Evolutionary conservation across 176 grass and related monocot species (phyloP).

Genomic region (Tuctoria greenei): DNA sequence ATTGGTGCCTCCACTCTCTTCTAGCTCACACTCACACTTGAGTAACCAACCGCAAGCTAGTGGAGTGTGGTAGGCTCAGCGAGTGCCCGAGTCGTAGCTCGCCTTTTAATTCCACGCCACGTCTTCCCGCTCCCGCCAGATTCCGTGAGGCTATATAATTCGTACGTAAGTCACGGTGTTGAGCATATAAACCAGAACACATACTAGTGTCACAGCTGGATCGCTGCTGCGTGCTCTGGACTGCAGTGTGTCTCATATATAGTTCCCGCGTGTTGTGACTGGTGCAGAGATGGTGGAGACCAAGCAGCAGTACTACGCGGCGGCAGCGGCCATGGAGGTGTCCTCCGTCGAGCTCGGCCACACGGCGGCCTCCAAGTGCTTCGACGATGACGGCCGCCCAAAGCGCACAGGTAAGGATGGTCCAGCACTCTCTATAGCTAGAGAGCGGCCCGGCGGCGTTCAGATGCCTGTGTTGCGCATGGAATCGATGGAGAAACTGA

Average conservation of each 20-base stretch:
- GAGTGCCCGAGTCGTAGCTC: neutral
- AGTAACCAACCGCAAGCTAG: neutral
- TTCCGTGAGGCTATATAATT: slow-evolving; percentile 29
- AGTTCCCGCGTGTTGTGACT: neutral
- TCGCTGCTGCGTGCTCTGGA: neutral
- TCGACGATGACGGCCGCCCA: slow-evolving; percentile 85
- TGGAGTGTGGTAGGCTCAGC: neutral
- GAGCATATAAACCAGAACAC: neutral
- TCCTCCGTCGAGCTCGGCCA: slow-evolving; percentile 53
- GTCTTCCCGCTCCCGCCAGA: neutral
- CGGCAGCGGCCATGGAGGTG: slow-evolving; percentile 49
- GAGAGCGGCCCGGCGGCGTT: neutral
- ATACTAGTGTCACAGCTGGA: neutral
- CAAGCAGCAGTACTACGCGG: neutral
- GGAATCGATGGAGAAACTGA: neutral
- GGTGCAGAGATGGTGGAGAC: slow-evolving; percentile 35
- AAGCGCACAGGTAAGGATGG: slow-evolving; percentile 63
- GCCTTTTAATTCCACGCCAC: slow-evolving; percentile 35
- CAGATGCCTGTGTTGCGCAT: neutral
- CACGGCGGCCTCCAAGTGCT: slow-evolving; percentile 60
- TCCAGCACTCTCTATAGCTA: neutral
- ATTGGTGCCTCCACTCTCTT: neutral
- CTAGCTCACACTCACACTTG: neutral
- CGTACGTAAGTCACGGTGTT: neutral
- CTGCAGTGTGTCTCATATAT: slow-evolving; percentile 20